These are phyloP conservation scores for Fusarium sp. DNA, from an alignment of 2,329 filamentous ascomycete species.

Conservation along the genomic window DNA sequence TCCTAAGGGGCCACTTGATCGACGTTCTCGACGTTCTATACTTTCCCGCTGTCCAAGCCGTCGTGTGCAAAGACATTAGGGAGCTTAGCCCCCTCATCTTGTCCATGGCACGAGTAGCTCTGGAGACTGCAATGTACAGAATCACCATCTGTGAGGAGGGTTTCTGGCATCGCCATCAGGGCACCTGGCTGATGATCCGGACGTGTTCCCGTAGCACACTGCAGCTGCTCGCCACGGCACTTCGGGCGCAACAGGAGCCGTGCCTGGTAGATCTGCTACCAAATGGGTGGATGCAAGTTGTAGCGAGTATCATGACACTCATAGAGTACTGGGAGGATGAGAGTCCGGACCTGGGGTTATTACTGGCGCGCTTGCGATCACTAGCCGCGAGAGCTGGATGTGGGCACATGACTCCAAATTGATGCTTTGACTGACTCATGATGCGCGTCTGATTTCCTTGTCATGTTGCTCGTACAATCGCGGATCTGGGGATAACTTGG, in stretches of 20 bases:
- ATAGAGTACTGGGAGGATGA: slow-evolving; percentile 34
- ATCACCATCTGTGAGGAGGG: slow-evolving; percentile 34
- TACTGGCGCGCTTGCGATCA: slow-evolving; percentile 25
- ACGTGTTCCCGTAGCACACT: slow-evolving; percentile 40
- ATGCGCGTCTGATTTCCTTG: background rate
- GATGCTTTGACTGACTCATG: slow-evolving; percentile 5
- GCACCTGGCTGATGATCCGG: slow-evolving; percentile 44
- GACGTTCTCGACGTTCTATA: slow-evolving; percentile 35
- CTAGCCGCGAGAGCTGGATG: slow-evolving; percentile 11
- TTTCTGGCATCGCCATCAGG: slow-evolving; percentile 42
- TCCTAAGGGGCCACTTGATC: slow-evolving; percentile 23
- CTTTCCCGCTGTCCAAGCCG: slow-evolving; percentile 27
- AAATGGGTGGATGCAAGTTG: slow-evolving; percentile 24
- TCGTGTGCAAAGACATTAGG: slow-evolving; percentile 10
- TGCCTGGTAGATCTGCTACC: slow-evolving; percentile 22
- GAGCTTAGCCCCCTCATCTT: slow-evolving; percentile 15
- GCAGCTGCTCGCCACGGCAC: slow-evolving; percentile 28
- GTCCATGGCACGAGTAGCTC: slow-evolving; percentile 11
- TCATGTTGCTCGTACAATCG: too few relatives aligned
- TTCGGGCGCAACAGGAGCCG: slow-evolving; percentile 20
- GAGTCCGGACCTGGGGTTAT: slow-evolving; percentile 24
- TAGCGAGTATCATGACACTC: slow-evolving; percentile 21
- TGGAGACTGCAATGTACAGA: slow-evolving; percentile 30
- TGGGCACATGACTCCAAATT: background rate
- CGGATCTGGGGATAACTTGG: too few relatives aligned